phyloP scores from a whole-genome alignment of 257 asterid genomes.

The Ligustrum vulgare region DNA sequence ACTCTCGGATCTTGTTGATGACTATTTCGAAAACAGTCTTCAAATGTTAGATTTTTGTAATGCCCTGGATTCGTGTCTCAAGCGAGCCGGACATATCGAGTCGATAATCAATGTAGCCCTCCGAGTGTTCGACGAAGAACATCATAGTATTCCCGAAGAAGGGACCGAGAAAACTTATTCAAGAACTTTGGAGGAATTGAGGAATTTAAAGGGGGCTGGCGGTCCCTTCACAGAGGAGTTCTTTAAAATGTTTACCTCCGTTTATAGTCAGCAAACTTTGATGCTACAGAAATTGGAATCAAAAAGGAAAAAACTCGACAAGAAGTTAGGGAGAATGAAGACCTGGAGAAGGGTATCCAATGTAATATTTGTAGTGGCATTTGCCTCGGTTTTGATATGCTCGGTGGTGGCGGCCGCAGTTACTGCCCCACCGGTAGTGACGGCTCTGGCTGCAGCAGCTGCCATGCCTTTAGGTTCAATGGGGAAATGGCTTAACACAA shows the following conservation, averaged over 20 bases:
- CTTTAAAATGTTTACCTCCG: constrained; percentile 49
- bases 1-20: constrained; percentile 73
- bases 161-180: constrained; percentile 36
- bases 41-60: constrained; percentile 75
- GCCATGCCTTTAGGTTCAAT: constrained; percentile 76
- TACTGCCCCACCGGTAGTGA: constrained; percentile 74
- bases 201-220: constrained; percentile 54
- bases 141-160: constrained; percentile 1
- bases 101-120: constrained; percentile 62
- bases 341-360: constrained; percentile 73
- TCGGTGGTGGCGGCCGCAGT: constrained; percentile 89
- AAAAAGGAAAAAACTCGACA: constrained; percentile 58
- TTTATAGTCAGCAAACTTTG: constrained; percentile 48
- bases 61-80: constrained; percentile 62
- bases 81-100: constrained; percentile 65
- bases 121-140: constrained; percentile 58
- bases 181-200: constrained; percentile 61
- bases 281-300: constrained; percentile 59
- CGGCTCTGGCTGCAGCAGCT: constrained; percentile 83
- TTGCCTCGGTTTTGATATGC: constrained; percentile 65
- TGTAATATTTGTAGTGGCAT: constrained; percentile 63
- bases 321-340: constrained; percentile 45
- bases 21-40: constrained; percentile 76
- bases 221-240: constrained; percentile 77
- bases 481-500: constrained; percentile 76